Evolutionary conservation across 495 filamentous ascomycete genomes (phyloP).

Genomic region (Lasiosphaeria ovina): DNA sequence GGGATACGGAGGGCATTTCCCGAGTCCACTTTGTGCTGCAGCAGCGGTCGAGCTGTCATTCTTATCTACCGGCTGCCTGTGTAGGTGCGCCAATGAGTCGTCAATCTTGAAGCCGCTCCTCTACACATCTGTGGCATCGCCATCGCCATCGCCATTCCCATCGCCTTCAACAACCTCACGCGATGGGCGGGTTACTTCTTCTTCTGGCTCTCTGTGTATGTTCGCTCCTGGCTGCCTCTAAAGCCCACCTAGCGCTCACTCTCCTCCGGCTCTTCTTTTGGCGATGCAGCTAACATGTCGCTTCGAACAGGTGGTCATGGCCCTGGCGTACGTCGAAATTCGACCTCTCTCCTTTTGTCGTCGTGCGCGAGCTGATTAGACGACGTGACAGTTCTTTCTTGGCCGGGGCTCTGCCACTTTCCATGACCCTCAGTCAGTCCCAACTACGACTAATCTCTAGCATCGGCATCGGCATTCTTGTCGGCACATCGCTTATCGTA

Average conservation of each 20-base stretch:
- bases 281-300: slow-evolving; percentile 21
- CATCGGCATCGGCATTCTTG: slow-evolving; percentile 89
- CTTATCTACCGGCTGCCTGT: neutral
- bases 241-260: neutral
- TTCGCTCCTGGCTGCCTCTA: slow-evolving; percentile 1
- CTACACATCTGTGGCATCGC: neutral
- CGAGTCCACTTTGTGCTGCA: slow-evolving; percentile 9
- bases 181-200: slow-evolving; percentile 79
- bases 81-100: slow-evolving; percentile 10
- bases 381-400: slow-evolving; percentile 74
- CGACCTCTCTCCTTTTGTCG: slow-evolving; percentile 6
- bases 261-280: neutral
- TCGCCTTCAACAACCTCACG: neutral
- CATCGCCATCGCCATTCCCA: neutral
- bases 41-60: neutral
- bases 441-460: slow-evolving; percentile 87
- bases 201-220: slow-evolving; percentile 69
- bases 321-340: slow-evolving; percentile 69
- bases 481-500: slow-evolving; percentile 91
- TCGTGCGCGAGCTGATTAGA: slow-evolving; percentile 25
- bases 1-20: slow-evolving; percentile 6
- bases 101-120: neutral
- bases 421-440: slow-evolving; percentile 83
- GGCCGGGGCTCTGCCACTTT: slow-evolving; percentile 88
- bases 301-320: slow-evolving; percentile 70